These are phyloP conservation scores for Lasiosphaeria miniovina DNA, from an alignment of 495 filamentous ascomycete genomes.

Conservation along the genomic window DNA sequence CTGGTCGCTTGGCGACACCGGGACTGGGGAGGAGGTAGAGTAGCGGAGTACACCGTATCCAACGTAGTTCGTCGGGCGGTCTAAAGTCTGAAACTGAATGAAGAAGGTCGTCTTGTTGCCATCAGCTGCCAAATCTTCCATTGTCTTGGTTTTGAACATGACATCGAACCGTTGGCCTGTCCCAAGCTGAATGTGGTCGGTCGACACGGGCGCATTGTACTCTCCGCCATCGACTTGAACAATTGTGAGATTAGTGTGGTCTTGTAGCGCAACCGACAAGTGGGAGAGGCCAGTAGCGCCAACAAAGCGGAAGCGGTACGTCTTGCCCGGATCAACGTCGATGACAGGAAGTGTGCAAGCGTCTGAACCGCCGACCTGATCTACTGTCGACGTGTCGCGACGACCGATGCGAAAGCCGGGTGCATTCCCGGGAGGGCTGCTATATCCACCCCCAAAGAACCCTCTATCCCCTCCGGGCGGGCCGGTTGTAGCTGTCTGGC, in stretches of 20 bases:
- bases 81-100: conserved; percentile 53
- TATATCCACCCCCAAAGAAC: conserved; percentile 17
- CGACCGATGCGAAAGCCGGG: neutral
- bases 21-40: conserved; percentile 14
- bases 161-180: conserved; percentile 56
- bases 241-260: conserved; percentile 47
- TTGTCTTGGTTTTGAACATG: conserved; percentile 45
- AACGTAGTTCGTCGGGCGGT: conserved; percentile 41
- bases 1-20: conserved; percentile 22
- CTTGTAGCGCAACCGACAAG: conserved; percentile 48
- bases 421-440: conserved; percentile 1
- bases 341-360: conserved; percentile 49
- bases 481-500: conserved; percentile 23
- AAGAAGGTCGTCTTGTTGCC: conserved; percentile 47
- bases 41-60: conserved; percentile 56
- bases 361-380: conserved; percentile 26
- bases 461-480: conserved; percentile 30
- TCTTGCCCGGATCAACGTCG: conserved; percentile 53
- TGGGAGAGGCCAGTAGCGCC: conserved; percentile 52
- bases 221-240: conserved; percentile 55
- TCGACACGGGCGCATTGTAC: conserved; percentile 50
- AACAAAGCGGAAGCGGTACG: conserved; percentile 57
- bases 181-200: conserved; percentile 51
- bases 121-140: conserved; percentile 39
- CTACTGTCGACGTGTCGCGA: neutral